Conservation (phyloP, 163 green algal genomes). For the Smithsoniella earleae region DNA sequence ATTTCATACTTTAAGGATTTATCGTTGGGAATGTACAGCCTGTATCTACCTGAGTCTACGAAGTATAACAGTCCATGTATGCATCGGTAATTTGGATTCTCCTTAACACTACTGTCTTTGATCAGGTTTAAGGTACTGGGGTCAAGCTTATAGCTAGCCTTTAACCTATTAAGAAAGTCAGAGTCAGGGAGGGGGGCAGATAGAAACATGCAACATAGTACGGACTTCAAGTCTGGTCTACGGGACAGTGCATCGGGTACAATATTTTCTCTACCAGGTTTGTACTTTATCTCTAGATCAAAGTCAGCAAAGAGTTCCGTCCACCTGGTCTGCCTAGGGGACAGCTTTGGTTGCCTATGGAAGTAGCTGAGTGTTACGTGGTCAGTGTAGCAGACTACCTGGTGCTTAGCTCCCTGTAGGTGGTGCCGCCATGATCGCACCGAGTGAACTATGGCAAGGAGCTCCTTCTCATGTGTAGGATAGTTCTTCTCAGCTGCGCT, state of each 20-base stretch:
- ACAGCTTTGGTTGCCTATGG: constrained; percentile 36
- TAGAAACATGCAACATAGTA: not conserved
- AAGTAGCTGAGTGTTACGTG: constrained; percentile 42
- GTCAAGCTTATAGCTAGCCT: not conserved
- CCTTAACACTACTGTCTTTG: constrained; percentile 11
- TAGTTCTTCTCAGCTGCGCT: constrained; percentile 42
- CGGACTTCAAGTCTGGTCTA: constrained; percentile 25
- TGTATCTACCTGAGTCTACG: constrained; percentile 33
- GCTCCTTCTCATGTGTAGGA: constrained; percentile 34
- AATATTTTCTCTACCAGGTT: constrained; percentile 35
- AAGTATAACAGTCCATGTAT: constrained; percentile 4
- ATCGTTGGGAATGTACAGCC: constrained; percentile 35
- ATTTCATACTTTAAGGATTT: constrained; percentile 27
- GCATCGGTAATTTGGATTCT: not conserved
- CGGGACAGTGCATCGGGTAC: constrained; percentile 41
- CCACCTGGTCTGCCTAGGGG: constrained; percentile 40
- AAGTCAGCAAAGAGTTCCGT: constrained; percentile 24
- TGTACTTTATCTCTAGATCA: constrained; percentile 35
- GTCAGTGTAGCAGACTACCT: constrained; percentile 41
- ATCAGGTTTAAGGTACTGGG: constrained; percentile 1
- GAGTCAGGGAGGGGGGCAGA: not conserved
- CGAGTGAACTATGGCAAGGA: constrained; percentile 36
- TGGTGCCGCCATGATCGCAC: constrained; percentile 34
- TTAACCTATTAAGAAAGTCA: constrained; percentile 13
- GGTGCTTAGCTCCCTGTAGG: constrained; percentile 31